A percentile compares a stretch with the other conserved stretches of the same genome.
Conservation (phyloP, 306 rosid genomes). For the Alnus rubra region DNA sequence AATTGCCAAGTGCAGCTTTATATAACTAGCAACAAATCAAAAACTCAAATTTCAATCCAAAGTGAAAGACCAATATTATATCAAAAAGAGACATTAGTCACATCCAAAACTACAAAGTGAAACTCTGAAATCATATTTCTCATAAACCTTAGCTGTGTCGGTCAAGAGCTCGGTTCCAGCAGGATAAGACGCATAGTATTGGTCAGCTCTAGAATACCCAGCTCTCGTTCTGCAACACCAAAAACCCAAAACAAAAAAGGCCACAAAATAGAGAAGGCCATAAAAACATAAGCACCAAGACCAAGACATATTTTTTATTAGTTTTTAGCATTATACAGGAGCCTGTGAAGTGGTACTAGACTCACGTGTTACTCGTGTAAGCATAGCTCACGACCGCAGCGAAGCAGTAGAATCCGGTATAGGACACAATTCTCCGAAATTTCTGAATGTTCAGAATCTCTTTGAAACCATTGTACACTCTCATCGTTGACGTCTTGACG, state of each 20-base stretch:
- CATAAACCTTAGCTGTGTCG: conserved; percentile 68
- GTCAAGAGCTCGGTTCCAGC: conserved; percentile 94
- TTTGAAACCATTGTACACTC: conserved; percentile 47
- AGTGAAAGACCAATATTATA: neutral
- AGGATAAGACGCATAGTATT: conserved; percentile 89
- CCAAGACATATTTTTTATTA: neutral
- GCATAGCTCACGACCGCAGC: conserved; percentile 60
- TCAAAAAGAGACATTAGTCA: neutral
- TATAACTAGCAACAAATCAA: conserved; percentile 55
- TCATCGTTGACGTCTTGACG: conserved; percentile 28
- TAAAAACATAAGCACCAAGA: conserved; percentile 12
- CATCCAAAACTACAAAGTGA: neutral
- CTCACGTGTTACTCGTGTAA: conserved; percentile 81
- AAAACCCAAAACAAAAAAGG: conserved; percentile 12
- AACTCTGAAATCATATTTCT: neutral
- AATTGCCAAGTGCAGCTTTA: conserved; percentile 90
- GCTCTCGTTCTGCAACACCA: conserved; percentile 83
- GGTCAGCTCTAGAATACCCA: conserved; percentile 93
- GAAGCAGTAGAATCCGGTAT: conserved; percentile 82
- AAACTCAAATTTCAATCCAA: conserved; percentile 16
- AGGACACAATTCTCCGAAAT: conserved; percentile 74
- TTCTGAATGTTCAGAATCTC: conserved; percentile 83
- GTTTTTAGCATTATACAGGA: neutral
- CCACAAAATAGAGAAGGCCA: neutral
- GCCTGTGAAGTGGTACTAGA: conserved; percentile 20